Evolutionary conservation across 176 grass and related monocot species (phyloP).

Genomic region (Oryza meyeriana): DNA sequence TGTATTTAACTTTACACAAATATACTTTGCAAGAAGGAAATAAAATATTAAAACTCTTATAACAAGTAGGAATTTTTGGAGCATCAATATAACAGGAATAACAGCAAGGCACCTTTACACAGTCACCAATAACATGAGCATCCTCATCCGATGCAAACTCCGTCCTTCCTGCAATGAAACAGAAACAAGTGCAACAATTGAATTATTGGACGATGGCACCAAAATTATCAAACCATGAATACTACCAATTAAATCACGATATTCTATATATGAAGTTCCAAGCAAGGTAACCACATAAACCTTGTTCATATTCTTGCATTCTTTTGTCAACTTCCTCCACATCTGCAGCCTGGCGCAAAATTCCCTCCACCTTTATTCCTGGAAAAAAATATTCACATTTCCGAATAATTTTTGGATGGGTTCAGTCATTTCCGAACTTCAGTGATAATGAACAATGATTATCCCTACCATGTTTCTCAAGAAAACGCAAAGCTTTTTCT

Average conservation of each 20-base stretch:
- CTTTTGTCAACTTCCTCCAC: slow-evolving; percentile 94
- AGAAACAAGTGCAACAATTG: slow-evolving; percentile 25
- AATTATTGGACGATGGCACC: slow-evolving; percentile 16
- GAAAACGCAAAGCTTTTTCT: slow-evolving; percentile 93
- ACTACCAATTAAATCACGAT: slow-evolving; percentile 15
- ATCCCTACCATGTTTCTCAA: slow-evolving; percentile 91
- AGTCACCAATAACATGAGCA: slow-evolving; percentile 97
- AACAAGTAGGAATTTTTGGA: slow-evolving; percentile 17
- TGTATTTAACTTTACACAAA: slow-evolving; percentile 7
- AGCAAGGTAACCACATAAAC: slow-evolving; percentile 43
- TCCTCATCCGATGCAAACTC: slow-evolving; percentile 92
- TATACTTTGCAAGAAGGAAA: slow-evolving; percentile 18
- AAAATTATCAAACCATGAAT: slow-evolving; percentile 26
- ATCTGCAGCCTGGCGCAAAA: slow-evolving; percentile 94
- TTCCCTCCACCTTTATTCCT: slow-evolving; percentile 97
- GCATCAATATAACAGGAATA: slow-evolving; percentile 29
- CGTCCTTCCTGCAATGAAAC: slow-evolving; percentile 60
- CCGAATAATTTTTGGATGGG: slow-evolving; percentile 19
- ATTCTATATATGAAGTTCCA: slow-evolving; percentile 22
- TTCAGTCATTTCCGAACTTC: not conserved
- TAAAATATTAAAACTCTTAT: slow-evolving; percentile 17
- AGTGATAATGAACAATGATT: not conserved
- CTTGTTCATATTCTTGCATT: slow-evolving; percentile 97
- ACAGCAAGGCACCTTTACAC: slow-evolving; percentile 75
- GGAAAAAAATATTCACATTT: slow-evolving; percentile 38